Percentiles rank a stretch among this genome's conserved stretches.
These are phyloP conservation scores for Tieghemostelium lacteum DNA, from an alignment of 78 protist genomes.

Conservation along the genomic window DNA sequence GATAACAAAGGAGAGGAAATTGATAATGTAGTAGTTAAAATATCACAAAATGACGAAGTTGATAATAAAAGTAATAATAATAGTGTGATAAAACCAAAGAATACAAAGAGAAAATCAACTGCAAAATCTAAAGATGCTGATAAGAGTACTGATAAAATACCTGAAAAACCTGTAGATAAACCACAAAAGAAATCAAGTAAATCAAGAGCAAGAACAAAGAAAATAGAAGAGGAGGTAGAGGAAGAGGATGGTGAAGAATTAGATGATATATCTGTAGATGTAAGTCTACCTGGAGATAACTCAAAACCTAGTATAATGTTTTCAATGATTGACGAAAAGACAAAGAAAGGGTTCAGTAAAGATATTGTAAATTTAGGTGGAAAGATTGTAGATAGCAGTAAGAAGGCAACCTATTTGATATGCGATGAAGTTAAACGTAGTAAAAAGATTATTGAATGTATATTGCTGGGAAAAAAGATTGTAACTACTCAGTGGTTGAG, in stretches of 20 bases:
- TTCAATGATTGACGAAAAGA: constrained; percentile 1
- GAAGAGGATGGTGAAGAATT: too few relatives aligned
- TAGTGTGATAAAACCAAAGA: not conserved
- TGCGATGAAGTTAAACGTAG: constrained; percentile 33
- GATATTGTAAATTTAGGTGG: constrained; percentile 10
- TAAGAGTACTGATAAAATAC: not conserved
- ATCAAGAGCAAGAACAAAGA: too few relatives aligned
- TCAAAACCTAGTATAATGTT: constrained; percentile 8
- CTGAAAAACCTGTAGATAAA: not conserved
- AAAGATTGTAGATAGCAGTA: not conserved
- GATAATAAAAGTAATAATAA: too few relatives aligned
- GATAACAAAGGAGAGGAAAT: too few relatives aligned
- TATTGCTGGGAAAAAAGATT: constrained; percentile 21
- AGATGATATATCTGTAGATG: too few relatives aligned
- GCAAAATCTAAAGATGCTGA: not conserved
- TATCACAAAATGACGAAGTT: too few relatives aligned
- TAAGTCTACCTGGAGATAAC: too few relatives aligned
- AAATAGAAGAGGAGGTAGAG: too few relatives aligned
- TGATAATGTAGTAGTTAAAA: too few relatives aligned
- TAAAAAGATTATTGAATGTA: constrained; percentile 9
- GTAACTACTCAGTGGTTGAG: constrained; percentile 29
- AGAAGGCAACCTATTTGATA: constrained; percentile 28
- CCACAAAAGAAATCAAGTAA: not conserved
- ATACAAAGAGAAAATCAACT: not conserved
- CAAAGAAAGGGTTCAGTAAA: not conserved